Percentiles rank a stretch among this genome's conserved stretches.
Evolutionary conservation across 2,329 filamentous ascomycete species (phyloP).

Genomic region (Hymenotorrendiella dingleyae): DNA sequence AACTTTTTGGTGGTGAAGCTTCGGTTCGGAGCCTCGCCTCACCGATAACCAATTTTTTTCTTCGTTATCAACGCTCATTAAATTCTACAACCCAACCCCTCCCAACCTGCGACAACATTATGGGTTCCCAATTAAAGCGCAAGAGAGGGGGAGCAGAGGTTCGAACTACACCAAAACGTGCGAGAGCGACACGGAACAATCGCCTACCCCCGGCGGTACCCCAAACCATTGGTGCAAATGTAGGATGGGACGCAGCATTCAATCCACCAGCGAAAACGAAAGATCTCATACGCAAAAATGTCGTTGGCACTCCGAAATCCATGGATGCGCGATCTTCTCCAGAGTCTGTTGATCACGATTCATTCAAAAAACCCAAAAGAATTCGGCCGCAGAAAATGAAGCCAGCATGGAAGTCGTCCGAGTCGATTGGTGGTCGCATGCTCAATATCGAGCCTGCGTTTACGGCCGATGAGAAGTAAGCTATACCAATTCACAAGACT

Average conservation of each 20-base stretch:
- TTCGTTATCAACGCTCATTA: too few species aligned
- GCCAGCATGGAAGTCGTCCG: slow-evolving; percentile 52
- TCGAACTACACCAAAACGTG: slow-evolving; percentile 25
- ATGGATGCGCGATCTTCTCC: too few species aligned
- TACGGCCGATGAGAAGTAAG: slow-evolving; percentile 55
- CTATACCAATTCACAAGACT: neutral
- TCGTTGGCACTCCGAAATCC: too few species aligned
- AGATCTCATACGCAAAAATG: slow-evolving; percentile 15
- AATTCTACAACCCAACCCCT: slow-evolving; percentile 14
- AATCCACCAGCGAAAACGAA: slow-evolving; percentile 16
- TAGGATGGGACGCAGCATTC: slow-evolving; percentile 27
- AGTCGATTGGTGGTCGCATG: slow-evolving; percentile 60
- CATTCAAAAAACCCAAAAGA: slow-evolving; percentile 3
- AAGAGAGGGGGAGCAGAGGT: slow-evolving; percentile 30
- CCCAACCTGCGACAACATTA: slow-evolving; percentile 28
- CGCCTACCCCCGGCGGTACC: too few species aligned
- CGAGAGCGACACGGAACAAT: slow-evolving; percentile 17
- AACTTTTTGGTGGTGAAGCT: slow-evolving; percentile 10
- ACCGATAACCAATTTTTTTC: slow-evolving; percentile 17
- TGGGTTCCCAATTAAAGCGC: slow-evolving; percentile 33
- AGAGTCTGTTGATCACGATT: slow-evolving; percentile 22
- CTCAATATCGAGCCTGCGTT: slow-evolving; percentile 59
- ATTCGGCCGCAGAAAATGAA: neutral
- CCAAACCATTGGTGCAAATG: slow-evolving; percentile 10
- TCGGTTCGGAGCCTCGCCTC: slow-evolving; percentile 8